Evolutionary conservation across 2,329 filamentous ascomycete species (phyloP).

Genomic region (Curvularia sp.): DNA sequence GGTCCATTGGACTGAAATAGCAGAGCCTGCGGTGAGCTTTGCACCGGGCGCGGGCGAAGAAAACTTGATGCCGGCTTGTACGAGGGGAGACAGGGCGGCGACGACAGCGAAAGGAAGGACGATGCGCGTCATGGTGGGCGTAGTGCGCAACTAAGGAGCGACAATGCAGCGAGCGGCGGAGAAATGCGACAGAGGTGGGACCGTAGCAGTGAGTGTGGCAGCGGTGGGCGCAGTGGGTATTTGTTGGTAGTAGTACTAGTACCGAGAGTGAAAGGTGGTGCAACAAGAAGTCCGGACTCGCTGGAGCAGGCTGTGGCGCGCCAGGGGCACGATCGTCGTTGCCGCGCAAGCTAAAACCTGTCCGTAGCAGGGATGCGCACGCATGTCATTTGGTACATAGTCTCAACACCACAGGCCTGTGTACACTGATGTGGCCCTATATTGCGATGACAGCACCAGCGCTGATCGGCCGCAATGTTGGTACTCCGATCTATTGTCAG

Average conservation of each 20-base stretch:
- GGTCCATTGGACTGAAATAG: constrained; percentile 63
- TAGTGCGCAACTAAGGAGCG: constrained; percentile 27
- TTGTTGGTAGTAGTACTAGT: constrained; percentile 1
- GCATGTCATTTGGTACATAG: constrained; percentile 17
- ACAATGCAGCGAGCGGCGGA: constrained; percentile 3
- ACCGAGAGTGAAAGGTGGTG: constrained; percentile 12
- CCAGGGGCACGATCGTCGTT: constrained; percentile 36
- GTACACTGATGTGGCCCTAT: neutral
- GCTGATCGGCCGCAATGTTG: neutral
- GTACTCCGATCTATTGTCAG: neutral
- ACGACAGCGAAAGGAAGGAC: constrained; percentile 39
- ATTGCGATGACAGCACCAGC: neutral
- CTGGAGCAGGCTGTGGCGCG: constrained; percentile 31
- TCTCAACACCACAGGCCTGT: constrained; percentile 11
- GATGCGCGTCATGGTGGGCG: constrained; percentile 38
- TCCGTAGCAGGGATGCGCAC: constrained; percentile 26
- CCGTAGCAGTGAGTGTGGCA: constrained; percentile 1
- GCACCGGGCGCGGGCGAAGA: constrained; percentile 60
- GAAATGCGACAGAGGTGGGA: neutral
- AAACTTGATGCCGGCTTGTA: constrained; percentile 62
- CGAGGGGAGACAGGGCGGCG: constrained; percentile 52
- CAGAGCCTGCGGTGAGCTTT: constrained; percentile 57
- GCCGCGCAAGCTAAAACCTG: constrained; percentile 30
- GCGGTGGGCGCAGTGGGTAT: constrained; percentile 6
- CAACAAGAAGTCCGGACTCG: constrained; percentile 18